phyloP scores from a whole-genome alignment of 1,139 yeast genomes.

The Taphrina wiesneri region DNA sequence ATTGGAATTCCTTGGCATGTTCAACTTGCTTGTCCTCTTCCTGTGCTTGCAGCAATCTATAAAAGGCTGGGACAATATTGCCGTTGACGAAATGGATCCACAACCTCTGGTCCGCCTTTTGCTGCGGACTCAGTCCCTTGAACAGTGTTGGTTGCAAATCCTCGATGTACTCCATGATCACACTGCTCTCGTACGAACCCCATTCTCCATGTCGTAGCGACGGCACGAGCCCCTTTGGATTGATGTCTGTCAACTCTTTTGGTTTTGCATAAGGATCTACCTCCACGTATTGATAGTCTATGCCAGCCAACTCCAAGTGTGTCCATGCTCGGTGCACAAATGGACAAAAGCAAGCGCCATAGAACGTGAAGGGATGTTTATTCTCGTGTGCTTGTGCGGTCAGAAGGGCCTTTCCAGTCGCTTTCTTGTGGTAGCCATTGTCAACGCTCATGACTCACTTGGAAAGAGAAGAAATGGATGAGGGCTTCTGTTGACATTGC shows the following conservation, averaged over 20 bases:
- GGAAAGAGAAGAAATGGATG: not conserved
- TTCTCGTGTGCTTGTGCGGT: constrained; percentile 17
- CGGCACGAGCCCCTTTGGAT: constrained; percentile 34
- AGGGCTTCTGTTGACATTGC: too few species aligned
- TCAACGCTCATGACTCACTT: constrained; percentile 7
- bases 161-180: constrained; percentile 31
- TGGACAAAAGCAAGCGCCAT: constrained; percentile 34
- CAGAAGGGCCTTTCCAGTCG: constrained; percentile 16
- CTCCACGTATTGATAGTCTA: constrained; percentile 23
- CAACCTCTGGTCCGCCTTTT: constrained; percentile 14
- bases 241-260: constrained; percentile 21
- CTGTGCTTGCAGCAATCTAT: constrained; percentile 31
- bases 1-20: constrained; percentile 21
- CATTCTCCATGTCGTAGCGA: constrained; percentile 22
- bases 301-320: constrained; percentile 11
- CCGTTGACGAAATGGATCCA: constrained; percentile 22
- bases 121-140: not conserved
- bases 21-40: constrained; percentile 6
- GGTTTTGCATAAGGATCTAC: constrained; percentile 34
- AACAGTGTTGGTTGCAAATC: constrained; percentile 17
- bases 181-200: constrained; percentile 22
- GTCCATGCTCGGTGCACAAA: constrained; percentile 35
- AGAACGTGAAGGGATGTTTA: constrained; percentile 9
- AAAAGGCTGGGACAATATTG: constrained; percentile 25
- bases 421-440: constrained; percentile 25